A percentile compares a stretch with the other conserved stretches of the same genome.
Evolutionary conservation across 805 yeast genomes (phyloP).

Genomic region (Middelhovenomyces tepae): DNA sequence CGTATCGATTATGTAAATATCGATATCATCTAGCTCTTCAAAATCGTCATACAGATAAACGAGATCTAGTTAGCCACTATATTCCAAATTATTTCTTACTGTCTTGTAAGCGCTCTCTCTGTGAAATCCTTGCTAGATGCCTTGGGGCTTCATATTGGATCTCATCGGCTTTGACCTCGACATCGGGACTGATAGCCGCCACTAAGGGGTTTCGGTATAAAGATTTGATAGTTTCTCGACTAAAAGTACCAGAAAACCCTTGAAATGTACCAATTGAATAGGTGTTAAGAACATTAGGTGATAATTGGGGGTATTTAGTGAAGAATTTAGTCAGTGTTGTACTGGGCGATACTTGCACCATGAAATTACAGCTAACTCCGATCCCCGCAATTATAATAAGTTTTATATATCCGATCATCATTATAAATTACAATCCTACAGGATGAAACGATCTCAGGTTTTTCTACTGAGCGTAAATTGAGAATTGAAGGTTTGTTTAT

Average conservation of each 20-base stretch:
- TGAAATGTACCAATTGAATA: conserved; percentile 63
- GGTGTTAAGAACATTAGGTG: conserved; percentile 38
- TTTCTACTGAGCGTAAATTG: too few species aligned
- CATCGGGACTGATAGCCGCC: conserved; percentile 61
- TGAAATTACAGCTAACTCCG: too few species aligned
- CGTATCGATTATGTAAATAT: conserved; percentile 69
- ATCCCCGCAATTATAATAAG: too few species aligned
- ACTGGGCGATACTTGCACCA: conserved; percentile 20
- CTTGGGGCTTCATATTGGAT: conserved; percentile 47
- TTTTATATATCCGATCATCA: too few species aligned
- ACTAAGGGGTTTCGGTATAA: conserved; percentile 32
- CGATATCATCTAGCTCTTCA: conserved; percentile 28
- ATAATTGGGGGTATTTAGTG: conserved; percentile 36
- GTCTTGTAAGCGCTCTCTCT: conserved; percentile 19
- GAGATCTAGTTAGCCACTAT: too few species aligned
- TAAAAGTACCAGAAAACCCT: conserved; percentile 59
- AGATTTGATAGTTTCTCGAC: conserved; percentile 38
- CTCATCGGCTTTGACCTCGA: conserved; percentile 46
- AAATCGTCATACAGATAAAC: conserved; percentile 8
- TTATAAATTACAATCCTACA: too few species aligned
- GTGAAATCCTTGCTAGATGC: conserved; percentile 27
- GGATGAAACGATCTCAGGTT: too few species aligned
- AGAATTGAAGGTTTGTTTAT: too few species aligned
- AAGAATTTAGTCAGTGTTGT: conserved; percentile 17
- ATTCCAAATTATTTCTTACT: conserved; percentile 5